A percentile compares a stretch with the other conserved stretches of the same genome.
These are phyloP conservation scores for Fomitopsis betulina DNA, from an alignment of 1,284 basidiomycete species.

Conservation along the genomic window DNA sequence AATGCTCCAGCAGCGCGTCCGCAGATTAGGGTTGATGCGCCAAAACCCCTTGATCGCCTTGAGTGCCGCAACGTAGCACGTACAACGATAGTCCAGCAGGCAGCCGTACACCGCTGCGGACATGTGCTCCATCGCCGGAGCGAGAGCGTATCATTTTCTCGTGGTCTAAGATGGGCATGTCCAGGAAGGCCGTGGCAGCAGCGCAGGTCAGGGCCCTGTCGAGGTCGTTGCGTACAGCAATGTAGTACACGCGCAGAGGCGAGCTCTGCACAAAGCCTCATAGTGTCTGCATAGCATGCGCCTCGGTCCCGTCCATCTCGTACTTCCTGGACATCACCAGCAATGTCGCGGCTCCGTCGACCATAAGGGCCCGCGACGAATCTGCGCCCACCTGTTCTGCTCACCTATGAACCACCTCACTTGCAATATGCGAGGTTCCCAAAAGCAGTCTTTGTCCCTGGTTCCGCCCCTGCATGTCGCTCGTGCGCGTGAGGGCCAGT, in stretches of 20 bases:
- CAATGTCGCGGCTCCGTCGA: not conserved
- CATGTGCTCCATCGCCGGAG: not conserved
- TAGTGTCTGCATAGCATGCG: not conserved
- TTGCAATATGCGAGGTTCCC: no score
- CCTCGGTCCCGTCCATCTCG: constrained; percentile 4
- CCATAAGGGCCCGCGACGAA: constrained; percentile 5
- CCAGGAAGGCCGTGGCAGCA: not conserved
- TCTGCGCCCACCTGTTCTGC: constrained; percentile 3
- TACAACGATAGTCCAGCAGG: not conserved
- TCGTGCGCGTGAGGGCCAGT: no score
- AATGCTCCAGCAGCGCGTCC: not conserved
- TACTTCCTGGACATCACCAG: constrained; percentile 11
- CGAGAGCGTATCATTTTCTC: not conserved
- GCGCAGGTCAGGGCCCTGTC: not conserved
- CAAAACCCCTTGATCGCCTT: no score
- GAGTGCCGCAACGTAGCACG: not conserved
- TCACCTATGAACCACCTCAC: no score
- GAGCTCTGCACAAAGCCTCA: not conserved
- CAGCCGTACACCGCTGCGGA: not conserved
- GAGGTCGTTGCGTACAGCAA: not conserved
- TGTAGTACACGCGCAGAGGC: not conserved
- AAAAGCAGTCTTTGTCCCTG: no score
- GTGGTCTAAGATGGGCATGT: not conserved
- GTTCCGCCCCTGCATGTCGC: no score
- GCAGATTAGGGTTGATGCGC: not conserved